phyloP scores from a whole-genome alignment of 345 rosid genomes.

The Brassica rapa region DNA sequence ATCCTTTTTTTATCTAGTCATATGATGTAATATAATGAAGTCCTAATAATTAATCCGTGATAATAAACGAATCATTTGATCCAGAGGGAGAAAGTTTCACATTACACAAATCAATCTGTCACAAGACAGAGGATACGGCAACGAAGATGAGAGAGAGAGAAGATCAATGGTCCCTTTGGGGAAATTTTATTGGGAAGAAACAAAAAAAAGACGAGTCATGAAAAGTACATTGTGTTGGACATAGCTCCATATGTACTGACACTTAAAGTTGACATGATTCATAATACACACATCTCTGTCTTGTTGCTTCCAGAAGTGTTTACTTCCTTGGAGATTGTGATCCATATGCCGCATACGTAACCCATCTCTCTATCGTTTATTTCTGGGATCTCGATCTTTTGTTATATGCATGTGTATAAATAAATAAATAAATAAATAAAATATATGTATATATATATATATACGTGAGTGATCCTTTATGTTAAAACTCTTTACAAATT shows the following conservation, averaged over 20 bases:
- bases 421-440: too few relatives aligned
- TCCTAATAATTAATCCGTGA: constrained; percentile 16
- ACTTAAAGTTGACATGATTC: constrained; percentile 20
- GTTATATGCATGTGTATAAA: background rate
- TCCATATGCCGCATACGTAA: constrained; percentile 43
- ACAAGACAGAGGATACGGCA: constrained; percentile 36
- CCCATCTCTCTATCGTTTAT: constrained; percentile 41
- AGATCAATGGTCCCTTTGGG: constrained; percentile 38
- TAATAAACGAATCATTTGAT: constrained; percentile 31
- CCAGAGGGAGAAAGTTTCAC: constrained; percentile 11
- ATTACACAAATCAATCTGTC: constrained; percentile 38
- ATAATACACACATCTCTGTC: constrained; percentile 16
- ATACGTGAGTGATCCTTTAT: constrained; percentile 13
- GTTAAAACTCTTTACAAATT: constrained; percentile 14
- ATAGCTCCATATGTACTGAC: constrained; percentile 38
- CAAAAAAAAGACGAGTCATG: constrained; percentile 41
- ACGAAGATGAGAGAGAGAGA: constrained; percentile 26
- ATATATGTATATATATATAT: background rate
- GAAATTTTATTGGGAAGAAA: constrained; percentile 34
- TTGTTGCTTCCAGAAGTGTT: constrained; percentile 35
- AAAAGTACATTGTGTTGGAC: constrained; percentile 43
- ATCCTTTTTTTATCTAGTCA: background rate
- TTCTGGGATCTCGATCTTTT: constrained; percentile 21
- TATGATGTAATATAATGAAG: constrained; percentile 21
- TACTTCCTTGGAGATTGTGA: constrained; percentile 41